Conservation (phyloP, 805 yeast species). For the Ogataea salicorniae region DNA sequence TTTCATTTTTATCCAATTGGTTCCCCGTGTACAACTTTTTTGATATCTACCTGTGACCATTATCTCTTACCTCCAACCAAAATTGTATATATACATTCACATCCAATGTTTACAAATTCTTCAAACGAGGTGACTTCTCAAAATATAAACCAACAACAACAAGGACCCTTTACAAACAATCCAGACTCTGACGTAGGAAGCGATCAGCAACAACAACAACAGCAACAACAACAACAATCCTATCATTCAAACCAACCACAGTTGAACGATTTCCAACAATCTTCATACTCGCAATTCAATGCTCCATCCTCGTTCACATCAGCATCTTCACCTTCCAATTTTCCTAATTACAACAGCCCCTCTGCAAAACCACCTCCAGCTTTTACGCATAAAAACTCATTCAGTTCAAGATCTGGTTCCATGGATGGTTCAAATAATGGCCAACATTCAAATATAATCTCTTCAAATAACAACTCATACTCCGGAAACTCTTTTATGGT, state of each 20-base stretch:
- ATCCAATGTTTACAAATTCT: not conserved
- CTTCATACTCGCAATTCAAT: conserved; percentile 7
- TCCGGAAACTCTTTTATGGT: conserved; percentile 10
- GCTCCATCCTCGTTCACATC: conserved; percentile 23
- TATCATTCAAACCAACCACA: conserved; percentile 10
- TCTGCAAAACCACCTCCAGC: conserved; percentile 28
- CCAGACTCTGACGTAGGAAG: no score
- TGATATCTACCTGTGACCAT: not conserved
- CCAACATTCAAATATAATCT: not conserved
- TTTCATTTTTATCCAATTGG: no score
- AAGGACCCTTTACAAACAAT: not conserved
- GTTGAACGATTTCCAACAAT: conserved; percentile 3
- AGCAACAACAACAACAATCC: conserved; percentile 6
- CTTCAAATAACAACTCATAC: conserved; percentile 4
- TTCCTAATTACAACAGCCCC: conserved; percentile 29
- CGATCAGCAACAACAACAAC: conserved; percentile 1
- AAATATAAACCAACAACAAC: conserved; percentile 2
- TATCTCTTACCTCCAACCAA: not conserved
- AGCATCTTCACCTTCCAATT: conserved; percentile 27
- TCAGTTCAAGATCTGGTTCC: conserved; percentile 24
- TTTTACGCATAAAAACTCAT: conserved; percentile 22
- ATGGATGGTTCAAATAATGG: conserved; percentile 12
- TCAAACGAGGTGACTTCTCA: conserved; percentile 2
- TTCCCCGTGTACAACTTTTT: no score
- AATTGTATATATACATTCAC: not conserved